Percentiles rank a stretch among this genome's conserved stretches.
Conservation (phyloP, 106 monocot genomes). For the Acorus calamus region DNA sequence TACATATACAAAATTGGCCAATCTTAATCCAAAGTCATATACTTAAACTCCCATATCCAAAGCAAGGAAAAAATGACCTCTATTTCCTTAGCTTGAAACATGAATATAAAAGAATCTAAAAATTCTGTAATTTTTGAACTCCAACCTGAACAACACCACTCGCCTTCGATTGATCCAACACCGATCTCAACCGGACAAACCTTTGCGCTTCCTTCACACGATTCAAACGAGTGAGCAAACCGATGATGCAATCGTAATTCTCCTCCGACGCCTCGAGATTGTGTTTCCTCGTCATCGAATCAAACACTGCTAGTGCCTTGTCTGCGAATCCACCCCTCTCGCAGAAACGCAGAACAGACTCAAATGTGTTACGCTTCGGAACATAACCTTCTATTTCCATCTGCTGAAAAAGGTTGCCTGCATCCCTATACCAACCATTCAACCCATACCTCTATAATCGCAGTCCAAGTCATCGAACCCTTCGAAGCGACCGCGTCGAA, state of each 20-base stretch:
- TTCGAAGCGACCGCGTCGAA: constrained; percentile 12
- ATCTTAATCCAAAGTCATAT: too few relatives aligned
- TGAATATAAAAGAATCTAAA: too few relatives aligned
- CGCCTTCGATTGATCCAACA: constrained; percentile 4
- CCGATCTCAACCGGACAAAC: constrained; percentile 38
- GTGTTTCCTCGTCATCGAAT: constrained; percentile 45
- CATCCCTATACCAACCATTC: constrained; percentile 8
- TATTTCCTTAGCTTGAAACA: too few relatives aligned
- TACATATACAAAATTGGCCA: too few relatives aligned
- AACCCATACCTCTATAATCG: constrained; percentile 15
- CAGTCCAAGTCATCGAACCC: constrained; percentile 27
- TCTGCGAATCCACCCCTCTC: constrained; percentile 26
- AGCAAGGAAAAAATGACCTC: too few relatives aligned
- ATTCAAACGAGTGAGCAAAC: constrained; percentile 10
- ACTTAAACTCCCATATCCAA: too few relatives aligned
- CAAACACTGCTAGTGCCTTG: constrained; percentile 47
- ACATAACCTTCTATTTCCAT: constrained; percentile 22
- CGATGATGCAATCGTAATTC: constrained; percentile 16
- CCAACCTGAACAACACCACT: too few relatives aligned
- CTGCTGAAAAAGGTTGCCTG: constrained; percentile 10
- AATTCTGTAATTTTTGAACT: too few relatives aligned
- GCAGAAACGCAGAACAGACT: constrained; percentile 47
- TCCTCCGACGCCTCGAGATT: constrained; percentile 17
- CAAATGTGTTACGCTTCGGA: constrained; percentile 67
- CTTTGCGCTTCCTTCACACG: constrained; percentile 41